Percentiles rank a stretch among this genome's conserved stretches.
Evolutionary conservation across 2,329 filamentous ascomycete species (phyloP).

Genomic region (Penicillium olsonii): DNA sequence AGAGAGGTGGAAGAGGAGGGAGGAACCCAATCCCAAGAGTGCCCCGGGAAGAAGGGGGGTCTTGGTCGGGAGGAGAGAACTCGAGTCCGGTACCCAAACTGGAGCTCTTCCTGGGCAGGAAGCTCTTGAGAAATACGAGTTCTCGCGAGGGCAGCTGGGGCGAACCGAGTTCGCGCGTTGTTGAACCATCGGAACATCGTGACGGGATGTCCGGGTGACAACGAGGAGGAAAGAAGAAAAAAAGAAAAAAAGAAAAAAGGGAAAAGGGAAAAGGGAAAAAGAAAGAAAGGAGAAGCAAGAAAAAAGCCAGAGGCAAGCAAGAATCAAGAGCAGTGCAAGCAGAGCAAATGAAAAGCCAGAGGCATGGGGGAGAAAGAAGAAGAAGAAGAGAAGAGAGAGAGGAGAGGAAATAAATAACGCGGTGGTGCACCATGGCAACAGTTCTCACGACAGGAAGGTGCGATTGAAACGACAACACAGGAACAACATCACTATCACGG

Average conservation of each 20-base stretch:
- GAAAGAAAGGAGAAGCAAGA: not conserved
- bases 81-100: too few species aligned
- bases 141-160: too few species aligned
- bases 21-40: not conserved
- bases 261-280: not conserved
- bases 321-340: not conserved
- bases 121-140: too few species aligned
- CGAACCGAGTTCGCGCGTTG: too few species aligned
- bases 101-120: too few species aligned
- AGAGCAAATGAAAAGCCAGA: slow-evolving; percentile 5
- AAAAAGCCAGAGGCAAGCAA: not conserved
- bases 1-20: not conserved
- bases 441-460: not conserved
- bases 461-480: too few species aligned
- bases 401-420: not conserved
- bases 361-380: slow-evolving; percentile 8
- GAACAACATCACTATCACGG: too few species aligned
- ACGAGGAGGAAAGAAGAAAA: not conserved
- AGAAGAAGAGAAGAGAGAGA: not conserved
- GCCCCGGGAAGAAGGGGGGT: too few species aligned
- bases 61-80: too few species aligned
- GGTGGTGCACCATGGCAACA: slow-evolving; percentile 1
- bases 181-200: not conserved
- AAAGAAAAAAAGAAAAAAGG: not conserved
- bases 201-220: not conserved